phyloP scores from a whole-genome alignment of 2,329 filamentous ascomycete genomes.

The Didymellaceae sp. region DNA sequence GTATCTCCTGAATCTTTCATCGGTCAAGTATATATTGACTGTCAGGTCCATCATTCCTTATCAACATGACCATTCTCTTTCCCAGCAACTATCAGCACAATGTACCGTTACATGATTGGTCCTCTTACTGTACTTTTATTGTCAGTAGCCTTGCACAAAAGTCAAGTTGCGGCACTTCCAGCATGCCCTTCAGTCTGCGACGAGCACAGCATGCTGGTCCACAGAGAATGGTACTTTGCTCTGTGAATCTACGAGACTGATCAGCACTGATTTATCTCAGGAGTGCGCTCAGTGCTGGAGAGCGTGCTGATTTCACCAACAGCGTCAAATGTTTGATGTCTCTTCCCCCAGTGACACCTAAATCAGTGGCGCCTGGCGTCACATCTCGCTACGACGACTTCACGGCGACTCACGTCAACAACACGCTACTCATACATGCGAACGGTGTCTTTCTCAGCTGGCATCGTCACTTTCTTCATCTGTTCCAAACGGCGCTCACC shows the following conservation, averaged over 20 bases:
- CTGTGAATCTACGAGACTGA: background rate
- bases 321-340: background rate
- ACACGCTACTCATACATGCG: background rate
- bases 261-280: background rate
- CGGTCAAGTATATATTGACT: too few relatives aligned
- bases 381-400: background rate
- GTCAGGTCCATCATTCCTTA: too few relatives aligned
- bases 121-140: too few relatives aligned
- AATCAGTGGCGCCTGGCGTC: background rate
- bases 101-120: too few relatives aligned
- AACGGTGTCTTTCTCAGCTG: background rate
- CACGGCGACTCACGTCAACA: background rate
- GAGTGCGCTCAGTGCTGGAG: background rate
- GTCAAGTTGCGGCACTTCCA: background rate
- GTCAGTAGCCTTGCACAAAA: background rate
- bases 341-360: background rate
- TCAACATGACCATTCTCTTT: too few relatives aligned
- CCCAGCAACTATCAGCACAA: too few relatives aligned
- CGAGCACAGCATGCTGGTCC: background rate
- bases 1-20: too few relatives aligned
- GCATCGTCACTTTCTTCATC: background rate
- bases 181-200: background rate
- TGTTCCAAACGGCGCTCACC: background rate
- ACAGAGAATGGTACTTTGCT: background rate
- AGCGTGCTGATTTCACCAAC: background rate